Evolutionary conservation across 1,284 basidiomycete species (phyloP).

Genomic region (Pisolithus thermaeus): DNA sequence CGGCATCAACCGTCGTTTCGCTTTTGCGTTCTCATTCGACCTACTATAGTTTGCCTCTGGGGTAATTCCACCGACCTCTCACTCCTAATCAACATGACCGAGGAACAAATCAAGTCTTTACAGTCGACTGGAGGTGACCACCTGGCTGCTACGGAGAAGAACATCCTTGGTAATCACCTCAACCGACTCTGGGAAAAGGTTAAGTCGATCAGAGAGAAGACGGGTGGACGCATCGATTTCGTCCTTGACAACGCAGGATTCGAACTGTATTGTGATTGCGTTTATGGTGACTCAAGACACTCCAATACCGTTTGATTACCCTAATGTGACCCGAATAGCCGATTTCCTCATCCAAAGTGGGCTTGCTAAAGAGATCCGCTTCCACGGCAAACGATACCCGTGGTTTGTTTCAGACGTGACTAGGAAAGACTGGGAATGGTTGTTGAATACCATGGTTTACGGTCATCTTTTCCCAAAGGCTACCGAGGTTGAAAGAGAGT

Average conservation of each 20-base stretch:
- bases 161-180: conserved; percentile 87
- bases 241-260: conserved; percentile 89
- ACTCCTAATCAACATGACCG: conserved; percentile 96
- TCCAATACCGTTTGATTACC: conserved; percentile 6
- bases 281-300: conserved; percentile 63
- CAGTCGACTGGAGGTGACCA: conserved; percentile 96
- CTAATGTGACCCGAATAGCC: conserved; percentile 36
- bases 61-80: conserved; percentile 97
- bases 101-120: conserved; percentile 97
- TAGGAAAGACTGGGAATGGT: conserved; percentile 94
- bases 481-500: conserved; percentile 75
- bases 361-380: conserved; percentile 78
- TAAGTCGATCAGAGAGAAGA: conserved; percentile 59
- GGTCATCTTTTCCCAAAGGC: conserved; percentile 84
- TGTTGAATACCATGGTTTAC: conserved; percentile 82
- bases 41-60: conserved; percentile 79
- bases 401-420: conserved; percentile 99
- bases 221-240: conserved; percentile 84
- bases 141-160: conserved; percentile 94
- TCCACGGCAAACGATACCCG: conserved; percentile 88
- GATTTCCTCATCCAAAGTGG: conserved; percentile 91
- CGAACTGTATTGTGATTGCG: conserved; percentile 94
- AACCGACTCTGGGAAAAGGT: conserved; percentile 79
- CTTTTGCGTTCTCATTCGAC: background rate
- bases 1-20: conserved; percentile 4